Evolutionary conservation across 2,329 filamentous ascomycete species (phyloP).

Genomic region (Escovopsis sp.): DNA sequence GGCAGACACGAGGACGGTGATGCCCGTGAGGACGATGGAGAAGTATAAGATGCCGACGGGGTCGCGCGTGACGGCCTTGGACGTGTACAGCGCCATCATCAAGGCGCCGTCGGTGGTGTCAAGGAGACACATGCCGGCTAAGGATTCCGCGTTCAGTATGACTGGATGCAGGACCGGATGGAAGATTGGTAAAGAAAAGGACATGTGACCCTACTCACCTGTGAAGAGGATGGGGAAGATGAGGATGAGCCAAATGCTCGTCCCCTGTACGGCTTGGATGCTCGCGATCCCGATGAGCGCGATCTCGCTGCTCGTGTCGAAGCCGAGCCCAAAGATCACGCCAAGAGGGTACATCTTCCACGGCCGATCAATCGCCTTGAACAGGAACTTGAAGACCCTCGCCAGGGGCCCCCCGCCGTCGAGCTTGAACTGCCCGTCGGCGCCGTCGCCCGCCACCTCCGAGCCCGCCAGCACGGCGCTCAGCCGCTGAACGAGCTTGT

Average conservation of each 20-base stretch:
- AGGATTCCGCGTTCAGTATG: not conserved
- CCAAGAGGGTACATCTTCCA: slow-evolving; percentile 97
- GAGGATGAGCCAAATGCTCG: slow-evolving; percentile 84
- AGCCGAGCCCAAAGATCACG: slow-evolving; percentile 79
- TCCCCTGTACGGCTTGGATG: slow-evolving; percentile 73
- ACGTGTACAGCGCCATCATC: slow-evolving; percentile 90
- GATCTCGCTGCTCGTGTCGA: slow-evolving; percentile 91
- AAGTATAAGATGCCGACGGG: slow-evolving; percentile 88
- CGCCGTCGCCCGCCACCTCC: slow-evolving; percentile 13
- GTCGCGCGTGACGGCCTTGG: slow-evolving; percentile 62
- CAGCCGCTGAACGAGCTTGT: slow-evolving; percentile 58
- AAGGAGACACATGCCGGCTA: slow-evolving; percentile 88
- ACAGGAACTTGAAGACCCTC: slow-evolving; percentile 56
- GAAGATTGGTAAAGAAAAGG: no score
- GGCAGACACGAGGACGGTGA: slow-evolving; percentile 72
- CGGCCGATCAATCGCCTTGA: slow-evolving; percentile 56
- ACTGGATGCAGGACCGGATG: not conserved
- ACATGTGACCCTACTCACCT: slow-evolving; percentile 27
- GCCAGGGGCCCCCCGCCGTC: slow-evolving; percentile 68
- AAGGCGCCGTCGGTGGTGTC: slow-evolving; percentile 87
- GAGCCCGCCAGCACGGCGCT: slow-evolving; percentile 37
- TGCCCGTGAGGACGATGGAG: slow-evolving; percentile 69
- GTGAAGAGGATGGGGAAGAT: slow-evolving; percentile 88
- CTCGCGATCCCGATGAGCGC: slow-evolving; percentile 82
- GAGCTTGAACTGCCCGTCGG: slow-evolving; percentile 44